Percentiles rank a stretch among this genome's conserved stretches.
Conservation (phyloP, 305 asterid genomes). For the Striga hermonthica region DNA sequence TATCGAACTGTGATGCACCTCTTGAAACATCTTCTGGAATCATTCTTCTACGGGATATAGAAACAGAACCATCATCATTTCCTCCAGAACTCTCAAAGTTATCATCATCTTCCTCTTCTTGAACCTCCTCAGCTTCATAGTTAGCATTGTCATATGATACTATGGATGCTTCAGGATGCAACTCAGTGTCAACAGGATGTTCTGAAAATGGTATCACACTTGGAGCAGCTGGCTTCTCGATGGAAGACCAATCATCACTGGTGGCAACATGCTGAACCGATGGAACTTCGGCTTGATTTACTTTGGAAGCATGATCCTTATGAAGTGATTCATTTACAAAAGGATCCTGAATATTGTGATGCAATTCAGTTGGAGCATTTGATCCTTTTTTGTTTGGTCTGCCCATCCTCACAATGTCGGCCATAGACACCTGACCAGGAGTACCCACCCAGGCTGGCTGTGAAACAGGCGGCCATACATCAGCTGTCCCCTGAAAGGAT, state of each 20-base stretch:
- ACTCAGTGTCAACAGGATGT: slow-evolving; percentile 44
- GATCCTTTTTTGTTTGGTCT: slow-evolving; percentile 53
- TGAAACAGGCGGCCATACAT: slow-evolving; percentile 43
- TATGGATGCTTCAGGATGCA: slow-evolving; percentile 47
- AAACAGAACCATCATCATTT: slow-evolving; percentile 42
- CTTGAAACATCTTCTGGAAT: slow-evolving; percentile 29
- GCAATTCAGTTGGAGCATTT: slow-evolving; percentile 41
- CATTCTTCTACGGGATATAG: no score
- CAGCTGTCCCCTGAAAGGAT: slow-evolving; percentile 38
- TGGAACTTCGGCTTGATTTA: slow-evolving; percentile 40
- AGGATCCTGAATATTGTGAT: slow-evolving; percentile 49
- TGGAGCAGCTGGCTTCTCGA: slow-evolving; percentile 56
- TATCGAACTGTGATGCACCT: slow-evolving; percentile 50
- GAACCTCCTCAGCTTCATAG: slow-evolving; percentile 50
- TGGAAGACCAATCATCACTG: slow-evolving; percentile 73
- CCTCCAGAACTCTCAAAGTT: slow-evolving; percentile 39
- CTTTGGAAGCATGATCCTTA: slow-evolving; percentile 38
- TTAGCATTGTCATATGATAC: slow-evolving; percentile 36
- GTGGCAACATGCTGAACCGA: slow-evolving; percentile 34
- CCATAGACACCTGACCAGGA: slow-evolving; percentile 94
- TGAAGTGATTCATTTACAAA: slow-evolving; percentile 39
- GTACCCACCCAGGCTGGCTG: slow-evolving; percentile 60
- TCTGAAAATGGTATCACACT: slow-evolving; percentile 40
- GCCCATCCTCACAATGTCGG: slow-evolving; percentile 97
- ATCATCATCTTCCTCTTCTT: slow-evolving; percentile 39